Percentiles rank a stretch among this genome's conserved stretches.
Conservation (phyloP, 2,329 filamentous ascomycete species). For the Ophiostoma ulmi region DNA sequence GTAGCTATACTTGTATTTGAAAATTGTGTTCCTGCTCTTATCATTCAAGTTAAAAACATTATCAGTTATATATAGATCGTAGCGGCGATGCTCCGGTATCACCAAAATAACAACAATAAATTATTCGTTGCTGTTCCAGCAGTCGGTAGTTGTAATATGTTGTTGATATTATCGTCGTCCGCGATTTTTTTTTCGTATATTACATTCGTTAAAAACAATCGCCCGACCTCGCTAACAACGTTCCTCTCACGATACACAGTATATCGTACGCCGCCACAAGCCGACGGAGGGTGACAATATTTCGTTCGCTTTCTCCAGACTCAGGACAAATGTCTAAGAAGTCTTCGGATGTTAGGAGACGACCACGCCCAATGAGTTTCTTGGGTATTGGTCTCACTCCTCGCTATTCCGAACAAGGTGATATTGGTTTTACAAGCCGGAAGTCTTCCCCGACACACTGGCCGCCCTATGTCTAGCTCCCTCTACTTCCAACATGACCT, state of each 20-base stretch:
- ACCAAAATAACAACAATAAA: no score
- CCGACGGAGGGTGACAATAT: background rate
- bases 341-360: background rate
- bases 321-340: background rate
- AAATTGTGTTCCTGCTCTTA: background rate
- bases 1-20: background rate
- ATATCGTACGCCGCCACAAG: background rate
- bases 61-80: background rate
- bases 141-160: background rate
- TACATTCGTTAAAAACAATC: background rate
- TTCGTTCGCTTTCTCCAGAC: background rate
- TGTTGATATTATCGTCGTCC: background rate
- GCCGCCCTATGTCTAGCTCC: no score
- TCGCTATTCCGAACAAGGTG: background rate
- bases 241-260: background rate
- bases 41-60: background rate
- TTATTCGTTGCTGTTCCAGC: background rate
- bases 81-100: background rate
- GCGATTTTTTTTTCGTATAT: background rate
- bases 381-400: background rate
- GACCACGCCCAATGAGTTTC: no score
- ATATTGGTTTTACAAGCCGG: background rate
- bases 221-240: background rate
- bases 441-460: background rate
- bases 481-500: background rate